Evolutionary conservation across 208 protist species (phyloP).

Genomic region (Acanthamoeba quina): DNA sequence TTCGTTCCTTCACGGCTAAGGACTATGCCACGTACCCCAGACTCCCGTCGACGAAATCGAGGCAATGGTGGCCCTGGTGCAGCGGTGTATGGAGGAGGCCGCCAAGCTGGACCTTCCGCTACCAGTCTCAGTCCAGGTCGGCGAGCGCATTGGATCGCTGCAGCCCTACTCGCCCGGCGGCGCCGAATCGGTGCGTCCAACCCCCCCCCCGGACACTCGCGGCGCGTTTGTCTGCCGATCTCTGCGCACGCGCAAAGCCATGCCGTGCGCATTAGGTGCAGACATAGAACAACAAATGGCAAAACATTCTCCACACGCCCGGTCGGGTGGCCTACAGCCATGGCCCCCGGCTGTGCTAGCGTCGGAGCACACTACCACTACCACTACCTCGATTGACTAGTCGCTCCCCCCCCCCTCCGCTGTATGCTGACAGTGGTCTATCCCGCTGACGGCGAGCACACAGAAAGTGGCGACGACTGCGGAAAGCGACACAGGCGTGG

Average conservation of each 20-base stretch:
- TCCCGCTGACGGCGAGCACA: too few species aligned
- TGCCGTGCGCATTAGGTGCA: constrained; percentile 42
- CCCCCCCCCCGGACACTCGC: too few species aligned
- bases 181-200: too few species aligned
- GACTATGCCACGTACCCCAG: not conserved
- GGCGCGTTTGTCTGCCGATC: constrained; percentile 27
- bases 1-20: not conserved
- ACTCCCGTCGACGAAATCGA: not conserved
- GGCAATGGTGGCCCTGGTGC: not conserved
- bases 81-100: constrained; percentile 34
- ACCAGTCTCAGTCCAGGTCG: constrained; percentile 1
- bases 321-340: too few species aligned
- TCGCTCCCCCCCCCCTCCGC: not conserved
- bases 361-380: not conserved
- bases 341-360: not conserved
- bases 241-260: constrained; percentile 10
- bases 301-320: not conserved
- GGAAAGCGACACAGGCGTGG: too few species aligned
- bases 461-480: too few species aligned
- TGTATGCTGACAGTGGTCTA: too few species aligned
- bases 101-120: not conserved
- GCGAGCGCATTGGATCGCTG: constrained; percentile 25
- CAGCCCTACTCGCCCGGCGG: not conserved
- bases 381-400: too few species aligned
- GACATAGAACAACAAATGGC: constrained; percentile 21